Base-by-base conservation (phyloP, 805 yeast genomes). In the Nakazawaea ambrosiae region DNA sequence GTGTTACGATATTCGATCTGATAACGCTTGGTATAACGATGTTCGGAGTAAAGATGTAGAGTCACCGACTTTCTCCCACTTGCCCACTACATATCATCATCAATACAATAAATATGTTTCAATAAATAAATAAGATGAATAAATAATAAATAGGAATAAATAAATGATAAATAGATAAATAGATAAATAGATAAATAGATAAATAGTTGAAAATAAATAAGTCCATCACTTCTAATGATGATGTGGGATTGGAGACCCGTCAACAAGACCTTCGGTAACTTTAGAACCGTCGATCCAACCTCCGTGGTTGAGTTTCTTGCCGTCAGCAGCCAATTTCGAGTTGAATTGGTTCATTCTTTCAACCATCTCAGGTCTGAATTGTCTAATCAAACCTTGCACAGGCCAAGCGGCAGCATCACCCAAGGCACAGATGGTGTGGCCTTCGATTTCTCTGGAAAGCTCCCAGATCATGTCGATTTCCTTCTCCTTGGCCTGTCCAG, bases 351-450 rank as follows among this genome's bases (percentile, higher is more conserved):
- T 67, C 54, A 86, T 79, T 64, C 89, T 76, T 44, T 79, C 85
- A 51, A 78, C 78, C 73, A 85, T 77, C 47, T 77, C 75, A 12
- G 95, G 95, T 58, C 86, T 75, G 73, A 86, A 85, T 47, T 83
- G 80, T 60, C 81, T 80, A 50, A 86, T 82, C 48, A 85, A 73
- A 41, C 95, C 95, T 65, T 86, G 95, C 45, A 86, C 73, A 31
- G 95, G 95, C 95, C 95, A 85, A 22, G 92, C 88, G 41, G 94
- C 87, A 24, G 95, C 95, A 55, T 85, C 95, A 42, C 95, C 95
- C 54, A 85, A 70, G 23, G 94, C 95, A 66, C 95, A 85, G 53
- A 85, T 85, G 36, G 95, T 84, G 63, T 86, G 95, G 34, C 94
- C 95, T 63, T 86, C 95, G 49, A 85, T 77, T 59, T 84, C 87